A percentile compares a stretch with the other conserved stretches of the same genome.
Evolutionary conservation across 176 grass and related monocot species (phyloP).

Genomic region (Lolium multiflorum): DNA sequence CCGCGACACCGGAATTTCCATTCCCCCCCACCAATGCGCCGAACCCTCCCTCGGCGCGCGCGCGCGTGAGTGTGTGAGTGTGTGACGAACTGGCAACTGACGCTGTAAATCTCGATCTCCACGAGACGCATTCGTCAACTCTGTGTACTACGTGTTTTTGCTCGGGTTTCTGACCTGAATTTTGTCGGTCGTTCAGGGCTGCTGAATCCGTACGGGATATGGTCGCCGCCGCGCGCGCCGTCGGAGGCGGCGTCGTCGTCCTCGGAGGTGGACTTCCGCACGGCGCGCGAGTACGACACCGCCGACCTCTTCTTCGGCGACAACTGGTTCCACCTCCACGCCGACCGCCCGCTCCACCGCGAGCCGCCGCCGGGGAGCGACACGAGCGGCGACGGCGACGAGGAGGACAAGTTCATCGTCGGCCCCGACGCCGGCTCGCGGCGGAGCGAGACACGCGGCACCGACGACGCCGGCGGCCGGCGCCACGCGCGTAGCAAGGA

Average conservation of each 20-base stretch:
- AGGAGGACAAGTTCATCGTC: slow-evolving; percentile 83
- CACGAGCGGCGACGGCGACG: slow-evolving; percentile 25
- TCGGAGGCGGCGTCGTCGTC: slow-evolving; percentile 81
- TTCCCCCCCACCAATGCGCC: background rate
- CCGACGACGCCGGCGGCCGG: background rate
- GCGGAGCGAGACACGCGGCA: slow-evolving; percentile 19
- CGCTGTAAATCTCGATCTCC: slow-evolving; percentile 33
- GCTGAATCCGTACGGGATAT: slow-evolving; percentile 69
- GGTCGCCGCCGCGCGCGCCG: slow-evolving; percentile 63
- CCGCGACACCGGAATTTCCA: background rate
- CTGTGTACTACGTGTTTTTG: background rate
- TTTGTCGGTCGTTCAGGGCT: slow-evolving; percentile 48
- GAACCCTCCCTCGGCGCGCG: background rate
- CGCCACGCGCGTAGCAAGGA: background rate
- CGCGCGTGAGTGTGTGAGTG: background rate
- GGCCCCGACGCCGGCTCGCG: slow-evolving; percentile 32
- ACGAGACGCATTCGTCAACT: background rate
- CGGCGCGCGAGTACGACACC: slow-evolving; percentile 77
- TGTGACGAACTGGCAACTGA: background rate
- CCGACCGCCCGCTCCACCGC: slow-evolving; percentile 39
- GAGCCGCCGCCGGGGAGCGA: slow-evolving; percentile 29
- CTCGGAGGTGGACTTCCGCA: slow-evolving; percentile 74
- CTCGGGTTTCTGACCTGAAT: slow-evolving; percentile 38
- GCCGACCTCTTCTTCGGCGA: slow-evolving; percentile 63
- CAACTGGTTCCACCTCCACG: slow-evolving; percentile 65